These are phyloP conservation scores for Bimuria novae-zelandiae DNA, from an alignment of 2,329 filamentous ascomycete genomes.

Conservation along the genomic window DNA sequence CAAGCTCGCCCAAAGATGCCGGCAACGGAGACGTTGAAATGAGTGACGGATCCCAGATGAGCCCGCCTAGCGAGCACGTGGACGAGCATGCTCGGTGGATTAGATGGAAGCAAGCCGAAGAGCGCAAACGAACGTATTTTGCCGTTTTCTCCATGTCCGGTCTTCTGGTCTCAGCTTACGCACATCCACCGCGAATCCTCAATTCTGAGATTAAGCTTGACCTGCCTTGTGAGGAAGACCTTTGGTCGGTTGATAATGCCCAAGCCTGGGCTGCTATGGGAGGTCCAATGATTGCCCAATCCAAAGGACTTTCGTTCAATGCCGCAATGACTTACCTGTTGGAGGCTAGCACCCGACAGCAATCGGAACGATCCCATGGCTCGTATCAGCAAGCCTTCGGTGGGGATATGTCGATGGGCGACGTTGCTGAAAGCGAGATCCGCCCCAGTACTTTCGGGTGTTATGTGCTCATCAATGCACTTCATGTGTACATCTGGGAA, in stretches of 20 bases:
- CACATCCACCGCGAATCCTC: constrained; percentile 85
- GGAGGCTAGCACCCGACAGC: constrained; percentile 71
- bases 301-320: constrained; percentile 78
- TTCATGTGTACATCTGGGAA: constrained; percentile 99
- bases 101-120: constrained; percentile 84
- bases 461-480: constrained; percentile 85
- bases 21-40: constrained; percentile 64
- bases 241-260: constrained; percentile 84
- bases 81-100: constrained; percentile 78
- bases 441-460: constrained; percentile 91
- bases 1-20: constrained; percentile 26
- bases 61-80: constrained; percentile 52
- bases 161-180: constrained; percentile 88
- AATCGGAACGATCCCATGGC: constrained; percentile 45
- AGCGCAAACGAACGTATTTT: constrained; percentile 91
- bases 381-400: constrained; percentile 55
- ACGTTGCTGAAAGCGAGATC: constrained; percentile 65
- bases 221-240: constrained; percentile 89
- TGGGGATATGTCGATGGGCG: constrained; percentile 52
- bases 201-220: constrained; percentile 93
- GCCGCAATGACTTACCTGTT: constrained; percentile 80
- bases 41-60: constrained; percentile 51
- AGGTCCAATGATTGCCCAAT: constrained; percentile 69
- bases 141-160: constrained; percentile 91
- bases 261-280: constrained; percentile 80